Conservation (phyloP, 1,284 basidiomycete species). For the Trametes versicolor region DNA sequence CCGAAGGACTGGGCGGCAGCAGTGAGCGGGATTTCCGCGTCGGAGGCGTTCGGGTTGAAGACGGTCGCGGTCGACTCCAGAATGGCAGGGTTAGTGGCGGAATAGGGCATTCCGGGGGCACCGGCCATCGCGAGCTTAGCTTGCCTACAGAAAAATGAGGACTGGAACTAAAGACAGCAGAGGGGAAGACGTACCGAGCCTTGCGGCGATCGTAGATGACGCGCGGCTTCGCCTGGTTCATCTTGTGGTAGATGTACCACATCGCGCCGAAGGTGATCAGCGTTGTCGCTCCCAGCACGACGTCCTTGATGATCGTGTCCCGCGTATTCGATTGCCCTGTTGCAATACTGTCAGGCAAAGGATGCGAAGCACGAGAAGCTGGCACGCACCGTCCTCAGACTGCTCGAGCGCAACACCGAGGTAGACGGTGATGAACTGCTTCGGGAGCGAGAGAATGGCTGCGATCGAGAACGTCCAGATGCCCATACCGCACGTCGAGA, state of each 20-base stretch:
- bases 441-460: constrained; percentile 80
- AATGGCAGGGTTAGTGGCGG: constrained; percentile 32
- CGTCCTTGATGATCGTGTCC: constrained; percentile 69
- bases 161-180: background rate
- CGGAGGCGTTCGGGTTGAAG: constrained; percentile 51
- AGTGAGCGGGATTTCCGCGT: constrained; percentile 54
- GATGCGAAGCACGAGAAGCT: constrained; percentile 33
- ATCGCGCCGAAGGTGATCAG: constrained; percentile 82
- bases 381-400: constrained; percentile 47
- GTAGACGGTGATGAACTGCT: constrained; percentile 81
- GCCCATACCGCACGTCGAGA: constrained; percentile 83
- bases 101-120: constrained; percentile 45
- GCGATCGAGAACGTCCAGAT: constrained; percentile 78
- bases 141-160: constrained; percentile 49
- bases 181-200: constrained; percentile 20
- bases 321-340: constrained; percentile 47
- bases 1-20: constrained; percentile 31
- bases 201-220: constrained; percentile 78
- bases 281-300: constrained; percentile 69
- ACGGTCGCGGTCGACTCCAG: constrained; percentile 43
- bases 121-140: constrained; percentile 51
- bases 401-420: constrained; percentile 66
- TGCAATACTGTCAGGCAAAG: background rate
- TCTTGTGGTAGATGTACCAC: constrained; percentile 84
- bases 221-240: constrained; percentile 78